Evolutionary conservation across 768 basidiomycete species (phyloP), one percentile per base, ranked within the genome.

Genomic region (Cyclocybe cylindracea): DNA sequence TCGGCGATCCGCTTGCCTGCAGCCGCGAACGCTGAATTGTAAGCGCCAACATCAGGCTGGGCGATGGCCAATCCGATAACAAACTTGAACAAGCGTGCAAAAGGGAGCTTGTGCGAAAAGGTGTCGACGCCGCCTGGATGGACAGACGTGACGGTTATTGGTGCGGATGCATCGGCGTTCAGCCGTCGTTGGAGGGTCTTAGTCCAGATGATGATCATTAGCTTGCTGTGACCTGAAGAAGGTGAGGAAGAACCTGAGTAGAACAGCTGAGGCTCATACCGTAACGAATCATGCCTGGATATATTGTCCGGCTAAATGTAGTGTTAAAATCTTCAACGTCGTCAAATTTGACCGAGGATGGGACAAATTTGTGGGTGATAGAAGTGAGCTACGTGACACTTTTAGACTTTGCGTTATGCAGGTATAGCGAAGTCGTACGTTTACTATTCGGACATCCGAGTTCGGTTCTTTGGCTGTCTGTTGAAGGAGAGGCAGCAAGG

Each of bases 381-480:
- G 50, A 51, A 7, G 54, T 42, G 5, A 56, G n/a, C 54, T 56
- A 10, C 5, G 29, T 9, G 13, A 11, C 13, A 32, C 29, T 34
- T 52, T 7, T 24, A 24, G 24, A 24, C 24, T 24, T 24, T 24
- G 24, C 5, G 24, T 24, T 3, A 24, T 5, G 24, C 24, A 24
- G 24, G 24, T 24, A 24, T 24, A 24, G 24, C 24, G 24, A 24
- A 5, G 5, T 1, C 24, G 5, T 24, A 24, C 24, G 2, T 24
- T 71, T 1, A 84, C 71, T 10, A 85, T 64, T 13, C 83, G 76
- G 29, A 83, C 83, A 48, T 85, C 83, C 2, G 76, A 67, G 9
- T 62, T 68, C 1, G 72, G 63, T 38, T 70, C 61, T 10, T 68
- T 51, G 0, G 77, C 73, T 0, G 83, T 83, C 40, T 66, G 61